Evolutionary conservation across 352 stramenopile species (phyloP).

Genomic region (Phytophthora constricta): DNA sequence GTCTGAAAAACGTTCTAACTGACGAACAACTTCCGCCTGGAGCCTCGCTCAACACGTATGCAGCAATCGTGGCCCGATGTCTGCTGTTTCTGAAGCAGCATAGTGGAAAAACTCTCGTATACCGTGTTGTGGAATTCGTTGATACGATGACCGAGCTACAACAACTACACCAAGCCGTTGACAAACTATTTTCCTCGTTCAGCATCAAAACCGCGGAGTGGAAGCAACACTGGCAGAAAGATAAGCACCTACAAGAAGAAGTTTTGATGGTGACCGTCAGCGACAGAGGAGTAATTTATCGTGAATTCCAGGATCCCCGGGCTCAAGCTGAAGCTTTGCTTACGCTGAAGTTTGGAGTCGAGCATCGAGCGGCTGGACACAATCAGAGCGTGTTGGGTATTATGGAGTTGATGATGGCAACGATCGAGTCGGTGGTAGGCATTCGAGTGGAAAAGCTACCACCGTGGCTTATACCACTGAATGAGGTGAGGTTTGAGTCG

Average conservation of each 20-base stretch:
- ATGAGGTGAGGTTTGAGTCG: slow-evolving; percentile 24
- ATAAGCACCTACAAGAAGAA: neutral
- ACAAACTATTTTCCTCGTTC: slow-evolving; percentile 25
- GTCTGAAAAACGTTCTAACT: slow-evolving; percentile 10
- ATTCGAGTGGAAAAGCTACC: slow-evolving; percentile 1
- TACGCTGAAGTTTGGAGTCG: slow-evolving; percentile 20
- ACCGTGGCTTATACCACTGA: slow-evolving; percentile 23
- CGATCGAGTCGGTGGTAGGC: slow-evolving; percentile 8
- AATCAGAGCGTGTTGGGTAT: slow-evolving; percentile 6
- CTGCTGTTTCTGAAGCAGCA: slow-evolving; percentile 6
- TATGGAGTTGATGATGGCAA: slow-evolving; percentile 12
- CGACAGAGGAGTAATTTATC: neutral
- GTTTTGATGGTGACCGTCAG: slow-evolving; percentile 2
- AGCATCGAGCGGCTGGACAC: slow-evolving; percentile 3
- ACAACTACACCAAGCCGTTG: slow-evolving; percentile 30
- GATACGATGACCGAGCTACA: slow-evolving; percentile 27
- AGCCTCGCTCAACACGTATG: neutral
- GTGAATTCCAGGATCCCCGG: slow-evolving; percentile 6
- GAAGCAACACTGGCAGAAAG: slow-evolving; percentile 4
- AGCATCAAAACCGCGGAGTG: neutral
- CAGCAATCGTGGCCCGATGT: neutral
- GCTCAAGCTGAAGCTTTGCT: slow-evolving; percentile 17
- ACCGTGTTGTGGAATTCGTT: neutral
- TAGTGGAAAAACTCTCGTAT: slow-evolving; percentile 1
- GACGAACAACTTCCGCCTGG: neutral